Conservation (phyloP, 192 early-diverging fungal genomes). For the Entomortierella lignicola region DNA sequence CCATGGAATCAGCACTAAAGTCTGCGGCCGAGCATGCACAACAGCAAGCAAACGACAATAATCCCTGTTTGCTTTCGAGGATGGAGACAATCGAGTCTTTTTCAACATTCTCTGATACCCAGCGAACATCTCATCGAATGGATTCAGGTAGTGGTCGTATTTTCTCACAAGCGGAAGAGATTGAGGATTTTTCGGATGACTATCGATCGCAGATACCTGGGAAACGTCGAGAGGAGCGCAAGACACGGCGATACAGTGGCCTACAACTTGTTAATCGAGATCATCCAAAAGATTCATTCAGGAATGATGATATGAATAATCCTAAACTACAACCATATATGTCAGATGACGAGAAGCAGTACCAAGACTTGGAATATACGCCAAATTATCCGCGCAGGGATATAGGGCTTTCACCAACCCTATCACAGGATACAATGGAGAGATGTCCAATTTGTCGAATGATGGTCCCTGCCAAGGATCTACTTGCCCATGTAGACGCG, state of each 20-base stretch:
- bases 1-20: constrained; percentile 15
- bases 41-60: not conserved
- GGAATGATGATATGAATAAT: not conserved
- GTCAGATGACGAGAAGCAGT: not conserved
- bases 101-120: constrained; percentile 20
- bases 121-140: not conserved
- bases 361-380: not conserved
- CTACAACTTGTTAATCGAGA: constrained; percentile 2
- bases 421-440: constrained; percentile 9
- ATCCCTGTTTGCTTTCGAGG: not conserved
- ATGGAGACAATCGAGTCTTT: constrained; percentile 38
- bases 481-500: constrained; percentile 30
- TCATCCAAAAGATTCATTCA: not conserved
- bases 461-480: constrained; percentile 21
- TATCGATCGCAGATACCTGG: not conserved
- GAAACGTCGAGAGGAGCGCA: constrained; percentile 1
- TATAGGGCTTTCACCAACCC: constrained; percentile 7
- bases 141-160: not conserved
- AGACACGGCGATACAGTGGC: constrained; percentile 10
- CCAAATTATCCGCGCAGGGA: not conserved
- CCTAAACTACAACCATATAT: not conserved
- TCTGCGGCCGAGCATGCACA: constrained; percentile 5
- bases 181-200: constrained; percentile 42
- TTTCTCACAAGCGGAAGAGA: constrained; percentile 21
- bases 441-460: constrained; percentile 26